Evolutionary conservation across 2,329 filamentous ascomycete species (phyloP).

Genomic region (Tetracladium maxilliforme): DNA sequence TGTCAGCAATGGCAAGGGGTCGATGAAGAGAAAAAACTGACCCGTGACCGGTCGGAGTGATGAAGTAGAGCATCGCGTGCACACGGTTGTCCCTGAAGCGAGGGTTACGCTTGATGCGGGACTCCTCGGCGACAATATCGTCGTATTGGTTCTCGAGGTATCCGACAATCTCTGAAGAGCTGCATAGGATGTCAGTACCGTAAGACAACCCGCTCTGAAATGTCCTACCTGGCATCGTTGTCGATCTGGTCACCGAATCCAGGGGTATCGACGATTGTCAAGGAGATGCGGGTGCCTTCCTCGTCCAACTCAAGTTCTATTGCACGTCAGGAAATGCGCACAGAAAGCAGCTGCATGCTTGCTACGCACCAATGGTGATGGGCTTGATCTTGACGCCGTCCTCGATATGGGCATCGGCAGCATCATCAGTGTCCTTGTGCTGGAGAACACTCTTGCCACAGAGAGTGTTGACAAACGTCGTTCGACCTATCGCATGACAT

Average conservation of each 20-base stretch:
- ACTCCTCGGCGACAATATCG: slow-evolving; percentile 97
- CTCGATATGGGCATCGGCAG: slow-evolving; percentile 76
- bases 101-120: slow-evolving; percentile 99
- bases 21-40: slow-evolving; percentile 25
- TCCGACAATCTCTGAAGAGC: slow-evolving; percentile 94
- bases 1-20: slow-evolving; percentile 1
- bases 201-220: too few species aligned
- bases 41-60: slow-evolving; percentile 94
- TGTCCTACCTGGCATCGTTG: slow-evolving; percentile 80
- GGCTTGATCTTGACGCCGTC: slow-evolving; percentile 98
- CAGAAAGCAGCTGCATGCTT: slow-evolving; percentile 1
- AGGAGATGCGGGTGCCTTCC: slow-evolving; percentile 92
- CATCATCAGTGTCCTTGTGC: slow-evolving; percentile 88
- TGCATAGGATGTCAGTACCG: slow-evolving; percentile 23
- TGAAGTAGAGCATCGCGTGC: slow-evolving; percentile 97
- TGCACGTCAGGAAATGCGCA: slow-evolving; percentile 4
- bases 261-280: slow-evolving; percentile 97
- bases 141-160: slow-evolving; percentile 99
- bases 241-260: slow-evolving; percentile 98
- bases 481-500: slow-evolving; percentile 51
- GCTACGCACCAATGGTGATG: slow-evolving; percentile 75
- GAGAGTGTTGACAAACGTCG: slow-evolving; percentile 98
- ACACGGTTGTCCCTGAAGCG: slow-evolving; percentile 98
- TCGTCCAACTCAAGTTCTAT: slow-evolving; percentile 89
- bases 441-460: slow-evolving; percentile 86